These are phyloP conservation scores for Dichomitus squalens DNA, from an alignment of 1,284 basidiomycete genomes.

Conservation along the genomic window DNA sequence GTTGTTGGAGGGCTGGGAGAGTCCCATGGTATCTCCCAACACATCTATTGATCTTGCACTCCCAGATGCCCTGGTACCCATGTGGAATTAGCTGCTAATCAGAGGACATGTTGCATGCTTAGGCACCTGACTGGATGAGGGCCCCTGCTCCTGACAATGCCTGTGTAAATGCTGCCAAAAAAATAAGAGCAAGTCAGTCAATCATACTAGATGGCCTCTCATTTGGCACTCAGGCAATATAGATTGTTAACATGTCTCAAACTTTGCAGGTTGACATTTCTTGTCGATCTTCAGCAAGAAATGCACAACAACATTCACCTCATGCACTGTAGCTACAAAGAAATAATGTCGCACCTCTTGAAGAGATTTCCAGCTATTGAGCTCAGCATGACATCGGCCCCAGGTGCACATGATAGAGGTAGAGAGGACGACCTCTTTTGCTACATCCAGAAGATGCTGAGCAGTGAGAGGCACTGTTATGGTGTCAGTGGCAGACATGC, in stretches of 20 bases:
- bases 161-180: slow-evolving; percentile 17
- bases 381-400: slow-evolving; percentile 16
- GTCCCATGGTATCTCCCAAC: slow-evolving; percentile 21
- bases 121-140: neutral
- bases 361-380: slow-evolving; percentile 26
- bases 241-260: no score
- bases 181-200: neutral
- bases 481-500: neutral
- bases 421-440: slow-evolving; percentile 19
- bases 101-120: neutral
- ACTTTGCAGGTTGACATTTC: no score
- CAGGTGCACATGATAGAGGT: slow-evolving; percentile 22
- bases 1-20: slow-evolving; percentile 20
- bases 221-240: no score
- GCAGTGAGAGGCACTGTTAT: slow-evolving; percentile 2
- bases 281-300: no score
- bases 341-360: slow-evolving; percentile 20
- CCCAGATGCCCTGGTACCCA: slow-evolving; percentile 25
- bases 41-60: slow-evolving; percentile 24
- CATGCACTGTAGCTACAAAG: neutral
- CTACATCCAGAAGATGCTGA: slow-evolving; percentile 14
- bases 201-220: no score
- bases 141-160: slow-evolving; percentile 7
- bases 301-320: no score
- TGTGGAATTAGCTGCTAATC: no score